Evolutionary conservation across 495 filamentous ascomycete species (phyloP).

Genomic region (Tuber magnatum): DNA sequence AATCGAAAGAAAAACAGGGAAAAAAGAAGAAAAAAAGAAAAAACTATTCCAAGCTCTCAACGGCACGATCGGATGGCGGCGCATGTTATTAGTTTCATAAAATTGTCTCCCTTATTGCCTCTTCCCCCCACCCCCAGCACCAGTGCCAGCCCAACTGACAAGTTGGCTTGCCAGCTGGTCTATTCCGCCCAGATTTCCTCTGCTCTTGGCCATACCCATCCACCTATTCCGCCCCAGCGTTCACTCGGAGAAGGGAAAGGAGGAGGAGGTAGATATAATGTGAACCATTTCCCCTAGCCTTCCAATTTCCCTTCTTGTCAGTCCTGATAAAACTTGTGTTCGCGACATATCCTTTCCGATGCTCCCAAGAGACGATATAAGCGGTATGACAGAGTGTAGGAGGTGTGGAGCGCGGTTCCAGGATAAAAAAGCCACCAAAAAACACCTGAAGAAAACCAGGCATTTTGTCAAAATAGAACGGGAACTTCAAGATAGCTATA

Average conservation of each 20-base stretch:
- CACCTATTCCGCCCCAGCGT: background rate
- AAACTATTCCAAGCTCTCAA: background rate
- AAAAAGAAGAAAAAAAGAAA: background rate
- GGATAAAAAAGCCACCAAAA: background rate
- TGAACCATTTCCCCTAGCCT: background rate
- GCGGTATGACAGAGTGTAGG: background rate
- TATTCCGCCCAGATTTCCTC: background rate
- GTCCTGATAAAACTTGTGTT: background rate
- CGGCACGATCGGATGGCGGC: background rate
- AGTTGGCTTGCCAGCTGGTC: background rate
- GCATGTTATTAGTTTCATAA: background rate
- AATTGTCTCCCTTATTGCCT: background rate
- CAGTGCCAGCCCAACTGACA: background rate
- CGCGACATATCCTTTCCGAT: background rate
- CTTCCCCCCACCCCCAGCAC: background rate
- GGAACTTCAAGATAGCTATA: background rate
- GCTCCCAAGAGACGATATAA: background rate
- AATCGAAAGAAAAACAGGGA: background rate
- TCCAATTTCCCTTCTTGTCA: background rate
- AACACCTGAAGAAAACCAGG: background rate
- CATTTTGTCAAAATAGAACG: background rate
- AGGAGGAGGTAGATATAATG: background rate
- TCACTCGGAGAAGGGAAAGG: background rate
- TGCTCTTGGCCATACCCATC: background rate
- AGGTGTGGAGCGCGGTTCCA: background rate